Evolutionary conservation across 2,329 filamentous ascomycete species (phyloP).

Genomic region (Aspergillus sp.): DNA sequence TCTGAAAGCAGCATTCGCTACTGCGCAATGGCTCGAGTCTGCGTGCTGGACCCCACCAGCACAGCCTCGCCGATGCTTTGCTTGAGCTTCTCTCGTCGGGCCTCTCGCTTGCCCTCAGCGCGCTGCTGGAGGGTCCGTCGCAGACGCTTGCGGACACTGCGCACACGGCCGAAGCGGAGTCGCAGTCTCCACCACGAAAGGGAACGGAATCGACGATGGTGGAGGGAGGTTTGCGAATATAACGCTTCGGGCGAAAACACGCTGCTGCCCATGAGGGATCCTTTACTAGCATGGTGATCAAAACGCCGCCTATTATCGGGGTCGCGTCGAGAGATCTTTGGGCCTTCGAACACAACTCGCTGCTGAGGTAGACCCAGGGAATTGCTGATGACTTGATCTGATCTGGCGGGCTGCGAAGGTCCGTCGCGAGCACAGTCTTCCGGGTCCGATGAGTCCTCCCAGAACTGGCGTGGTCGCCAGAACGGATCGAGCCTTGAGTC

Average conservation of each 20-base stretch:
- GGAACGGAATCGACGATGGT: constrained; percentile 27
- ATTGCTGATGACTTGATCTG: constrained; percentile 53
- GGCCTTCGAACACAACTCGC: constrained; percentile 44
- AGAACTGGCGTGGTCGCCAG: constrained; percentile 64
- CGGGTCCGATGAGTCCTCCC: constrained; percentile 53
- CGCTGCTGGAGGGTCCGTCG: constrained; percentile 42
- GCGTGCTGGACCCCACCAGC: constrained; percentile 19
- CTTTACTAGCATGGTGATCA: constrained; percentile 28
- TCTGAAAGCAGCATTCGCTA: background rate
- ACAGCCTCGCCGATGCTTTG: constrained; percentile 47
- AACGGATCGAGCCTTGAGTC: constrained; percentile 58
- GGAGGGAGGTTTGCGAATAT: constrained; percentile 31
- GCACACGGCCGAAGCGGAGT: constrained; percentile 52
- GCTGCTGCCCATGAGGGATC: constrained; percentile 30
- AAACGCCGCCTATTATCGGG: constrained; percentile 28
- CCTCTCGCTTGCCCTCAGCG: constrained; percentile 50
- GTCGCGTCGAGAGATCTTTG: constrained; percentile 32
- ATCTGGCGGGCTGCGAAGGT: background rate
- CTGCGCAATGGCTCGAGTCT: constrained; percentile 9
- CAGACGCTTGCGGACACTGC: constrained; percentile 49
- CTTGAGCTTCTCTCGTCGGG: constrained; percentile 53
- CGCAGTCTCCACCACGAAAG: constrained; percentile 47
- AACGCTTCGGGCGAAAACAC: constrained; percentile 24
- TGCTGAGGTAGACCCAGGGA: constrained; percentile 55
- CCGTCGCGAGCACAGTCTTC: constrained; percentile 30